Percentiles rank a stretch among this genome's conserved stretches.
Conservation (phyloP, 345 rosid genomes). For the Citrus sinensis region DVS_A1.0 CM039161.1:22717001-22717500, state of each 20-base stretch:
- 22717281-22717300: slow-evolving; percentile 48
- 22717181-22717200: background rate
- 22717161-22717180: background rate
- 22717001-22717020: background rate
- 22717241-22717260: slow-evolving; percentile 20
- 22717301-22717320: slow-evolving; percentile 47
- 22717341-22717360: slow-evolving; percentile 44
- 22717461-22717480: slow-evolving; percentile 52
- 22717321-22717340: slow-evolving; percentile 40
- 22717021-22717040: background rate
- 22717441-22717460: slow-evolving; percentile 47
- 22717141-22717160: background rate
- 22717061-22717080: too few relatives aligned
- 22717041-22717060: too few relatives aligned
- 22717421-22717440: slow-evolving; percentile 48
- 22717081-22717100: too few relatives aligned
- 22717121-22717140: background rate
- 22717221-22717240: background rate
- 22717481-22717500: slow-evolving; percentile 1
- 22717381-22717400: slow-evolving; percentile 42
- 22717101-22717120: background rate
- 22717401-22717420: slow-evolving; percentile 42
- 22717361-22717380: slow-evolving; percentile 38
- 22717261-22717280: slow-evolving; percentile 41
- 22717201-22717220: background rate